Evolutionary conservation across 768 basidiomycete species (phyloP).

Genomic region (Boletus reticulatus): DNA sequence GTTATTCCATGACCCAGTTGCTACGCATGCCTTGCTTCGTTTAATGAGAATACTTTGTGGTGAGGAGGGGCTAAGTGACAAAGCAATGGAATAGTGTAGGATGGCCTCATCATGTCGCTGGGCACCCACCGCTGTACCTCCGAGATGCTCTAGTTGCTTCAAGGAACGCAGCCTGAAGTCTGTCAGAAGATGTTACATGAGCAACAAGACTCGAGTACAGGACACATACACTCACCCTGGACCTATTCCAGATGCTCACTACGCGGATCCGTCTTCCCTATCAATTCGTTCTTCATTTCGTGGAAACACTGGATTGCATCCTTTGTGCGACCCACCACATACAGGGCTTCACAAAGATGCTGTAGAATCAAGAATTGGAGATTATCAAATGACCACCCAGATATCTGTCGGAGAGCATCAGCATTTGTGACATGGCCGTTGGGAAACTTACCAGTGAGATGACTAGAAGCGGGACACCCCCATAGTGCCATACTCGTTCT

Average conservation of each 20-base stretch:
- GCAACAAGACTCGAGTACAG: background rate
- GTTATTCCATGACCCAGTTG: background rate
- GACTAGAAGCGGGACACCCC: no score
- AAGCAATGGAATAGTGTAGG: background rate
- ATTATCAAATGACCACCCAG: background rate
- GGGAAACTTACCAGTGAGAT: background rate
- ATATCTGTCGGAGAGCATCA: background rate
- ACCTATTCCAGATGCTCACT: background rate
- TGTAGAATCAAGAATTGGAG: background rate
- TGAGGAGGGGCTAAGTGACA: background rate
- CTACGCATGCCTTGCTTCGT: background rate
- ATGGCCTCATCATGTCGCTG: background rate
- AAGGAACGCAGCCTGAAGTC: background rate
- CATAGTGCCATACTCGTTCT: no score
- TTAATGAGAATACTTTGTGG: background rate
- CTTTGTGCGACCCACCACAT: background rate
- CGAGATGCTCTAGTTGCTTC: background rate
- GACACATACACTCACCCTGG: background rate
- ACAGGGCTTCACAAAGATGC: background rate
- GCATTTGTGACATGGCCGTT: background rate
- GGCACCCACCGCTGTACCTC: background rate
- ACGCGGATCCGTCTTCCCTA: background rate
- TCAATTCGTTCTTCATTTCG: background rate
- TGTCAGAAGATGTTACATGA: background rate
- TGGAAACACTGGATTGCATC: background rate